A percentile compares a stretch with the other conserved stretches of the same genome.
Conservation (phyloP, 257 asterid genomes). For the Apocynum venetum region DNA sequence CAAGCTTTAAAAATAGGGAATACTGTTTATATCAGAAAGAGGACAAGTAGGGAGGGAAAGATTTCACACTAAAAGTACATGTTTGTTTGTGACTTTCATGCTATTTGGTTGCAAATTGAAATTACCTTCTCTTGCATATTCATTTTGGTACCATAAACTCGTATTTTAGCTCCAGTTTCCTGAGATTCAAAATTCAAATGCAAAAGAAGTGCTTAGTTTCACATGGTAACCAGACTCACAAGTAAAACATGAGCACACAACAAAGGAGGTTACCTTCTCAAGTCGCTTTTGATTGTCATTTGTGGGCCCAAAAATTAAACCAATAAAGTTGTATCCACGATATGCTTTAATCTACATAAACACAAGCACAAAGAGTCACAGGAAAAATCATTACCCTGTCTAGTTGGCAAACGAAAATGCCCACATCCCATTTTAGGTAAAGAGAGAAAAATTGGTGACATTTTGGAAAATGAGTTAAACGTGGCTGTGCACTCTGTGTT, state of each 20-base stretch:
- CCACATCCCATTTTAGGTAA: neutral
- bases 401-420: neutral
- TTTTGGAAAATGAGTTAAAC: neutral
- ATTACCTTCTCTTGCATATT: constrained; percentile 67
- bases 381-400: neutral
- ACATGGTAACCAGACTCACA: neutral
- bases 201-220: neutral
- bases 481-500: too few species aligned
- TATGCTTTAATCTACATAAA: constrained; percentile 67
- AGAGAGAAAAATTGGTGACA: neutral
- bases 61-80: neutral
- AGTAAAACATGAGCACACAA: neutral
- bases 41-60: neutral
- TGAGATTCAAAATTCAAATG: constrained; percentile 20
- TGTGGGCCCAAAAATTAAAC: constrained; percentile 61
- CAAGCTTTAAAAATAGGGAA: neutral
- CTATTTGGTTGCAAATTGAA: constrained; percentile 1
- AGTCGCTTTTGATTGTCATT: constrained; percentile 72
- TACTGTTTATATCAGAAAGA: neutral
- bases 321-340: constrained; percentile 61
- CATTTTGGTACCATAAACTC: constrained; percentile 65
- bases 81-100: neutral
- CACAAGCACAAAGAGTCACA: constrained; percentile 16
- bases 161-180: constrained; percentile 96
- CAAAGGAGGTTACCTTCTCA: constrained; percentile 60